phyloP scores from a whole-genome alignment of 352 stramenopile genomes.

The Globisporangium irregulare region DNA sequence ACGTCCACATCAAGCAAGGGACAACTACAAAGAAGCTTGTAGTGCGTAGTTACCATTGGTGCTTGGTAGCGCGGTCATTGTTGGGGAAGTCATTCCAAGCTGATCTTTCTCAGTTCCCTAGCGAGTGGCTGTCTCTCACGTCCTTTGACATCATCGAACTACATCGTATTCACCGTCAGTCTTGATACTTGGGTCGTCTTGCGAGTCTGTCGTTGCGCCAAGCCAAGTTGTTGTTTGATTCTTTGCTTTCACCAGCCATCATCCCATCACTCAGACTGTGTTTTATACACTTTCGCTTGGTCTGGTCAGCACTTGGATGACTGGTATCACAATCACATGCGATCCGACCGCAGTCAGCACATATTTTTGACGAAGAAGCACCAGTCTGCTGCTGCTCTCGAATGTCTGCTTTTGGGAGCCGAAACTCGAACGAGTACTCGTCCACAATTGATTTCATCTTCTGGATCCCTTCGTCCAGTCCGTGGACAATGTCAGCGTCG shows the following conservation, averaged over 20 bases:
- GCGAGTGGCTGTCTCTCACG: not conserved
- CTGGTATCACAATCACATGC: conserved; percentile 39
- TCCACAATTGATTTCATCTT: conserved; percentile 51
- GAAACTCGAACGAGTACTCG: conserved; percentile 57
- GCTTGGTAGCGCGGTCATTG: not conserved
- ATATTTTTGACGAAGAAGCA: conserved; percentile 28
- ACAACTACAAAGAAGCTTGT: not conserved
- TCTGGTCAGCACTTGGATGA: not conserved
- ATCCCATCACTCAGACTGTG: not conserved
- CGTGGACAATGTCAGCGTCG: conserved; percentile 35
- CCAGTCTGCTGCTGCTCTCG: conserved; percentile 41
- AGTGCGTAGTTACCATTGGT: not conserved
- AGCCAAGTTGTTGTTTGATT: not conserved
- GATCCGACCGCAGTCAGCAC: conserved; percentile 44
- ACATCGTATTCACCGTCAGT: not conserved
- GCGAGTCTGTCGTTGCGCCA: not conserved
- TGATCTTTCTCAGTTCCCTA: not conserved
- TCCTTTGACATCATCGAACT: not conserved
- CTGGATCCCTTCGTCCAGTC: conserved; percentile 49
- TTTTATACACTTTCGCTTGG: not conserved
- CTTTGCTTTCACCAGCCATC: not conserved
- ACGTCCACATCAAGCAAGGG: too few species aligned
- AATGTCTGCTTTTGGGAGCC: conserved; percentile 55
- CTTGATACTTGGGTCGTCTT: conserved; percentile 3
- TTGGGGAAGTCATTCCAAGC: not conserved